Conservation (phyloP, 176 grass and related monocot species). For the Bothriochloa decipiens region DNA sequence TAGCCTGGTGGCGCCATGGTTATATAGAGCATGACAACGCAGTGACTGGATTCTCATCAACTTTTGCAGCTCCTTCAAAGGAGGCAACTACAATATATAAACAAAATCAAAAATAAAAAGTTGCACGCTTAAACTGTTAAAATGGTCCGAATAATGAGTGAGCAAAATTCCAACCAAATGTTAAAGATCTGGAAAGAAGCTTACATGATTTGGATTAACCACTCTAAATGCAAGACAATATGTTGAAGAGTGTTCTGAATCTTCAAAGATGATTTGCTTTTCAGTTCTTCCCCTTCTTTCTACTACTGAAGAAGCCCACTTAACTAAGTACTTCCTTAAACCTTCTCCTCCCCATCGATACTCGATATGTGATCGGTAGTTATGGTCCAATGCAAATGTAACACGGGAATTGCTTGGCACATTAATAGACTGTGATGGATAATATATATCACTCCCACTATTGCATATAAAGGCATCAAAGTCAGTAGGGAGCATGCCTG, state of each 20-base stretch:
- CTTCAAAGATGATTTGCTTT: conserved; percentile 75
- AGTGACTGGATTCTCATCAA: conserved; percentile 86
- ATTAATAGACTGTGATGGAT: conserved; percentile 64
- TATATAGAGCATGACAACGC: conserved; percentile 77
- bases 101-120: conserved; percentile 17
- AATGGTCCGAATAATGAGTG: not conserved
- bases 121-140: conserved; percentile 4
- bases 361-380: conserved; percentile 83
- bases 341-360: conserved; percentile 95
- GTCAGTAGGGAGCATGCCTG: conserved; percentile 73
- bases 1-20: conserved; percentile 72
- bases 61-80: conserved; percentile 67
- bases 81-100: conserved; percentile 62
- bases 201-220: conserved; percentile 83
- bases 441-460: conserved; percentile 97
- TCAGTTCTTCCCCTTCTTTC: conserved; percentile 69
- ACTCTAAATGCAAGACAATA: conserved; percentile 81
- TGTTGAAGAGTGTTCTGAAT: conserved; percentile 64
- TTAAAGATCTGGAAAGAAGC: conserved; percentile 17
- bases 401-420: conserved; percentile 55
- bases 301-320: conserved; percentile 66
- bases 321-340: conserved; percentile 81
- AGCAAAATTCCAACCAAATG: conserved; percentile 9
- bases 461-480: conserved; percentile 97
- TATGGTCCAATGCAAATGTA: conserved; percentile 73